Evolutionary conservation across 108 stramenopile species (phyloP).

Genomic region (Cylindrotheca fusiformis): DNA sequence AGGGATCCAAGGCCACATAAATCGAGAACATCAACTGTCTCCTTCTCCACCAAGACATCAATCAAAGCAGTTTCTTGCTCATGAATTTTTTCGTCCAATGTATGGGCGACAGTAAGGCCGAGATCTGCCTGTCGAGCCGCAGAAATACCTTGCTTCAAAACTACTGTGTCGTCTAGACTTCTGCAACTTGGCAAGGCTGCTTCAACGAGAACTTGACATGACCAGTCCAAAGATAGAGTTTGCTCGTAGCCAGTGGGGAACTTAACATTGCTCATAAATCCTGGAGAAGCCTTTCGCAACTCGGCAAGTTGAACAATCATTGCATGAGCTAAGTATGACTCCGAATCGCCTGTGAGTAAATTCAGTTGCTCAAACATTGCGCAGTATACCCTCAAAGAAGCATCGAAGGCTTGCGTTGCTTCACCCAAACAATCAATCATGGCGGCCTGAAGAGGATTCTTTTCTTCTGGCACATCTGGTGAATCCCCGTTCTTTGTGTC

Average conservation of each 20-base stretch:
- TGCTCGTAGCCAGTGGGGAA: constrained; percentile 21
- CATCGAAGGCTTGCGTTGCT: constrained; percentile 65
- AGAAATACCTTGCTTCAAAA: constrained; percentile 50
- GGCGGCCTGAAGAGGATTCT: constrained; percentile 54
- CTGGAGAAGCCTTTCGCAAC: constrained; percentile 67
- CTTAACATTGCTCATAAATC: constrained; percentile 55
- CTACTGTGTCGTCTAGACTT: constrained; percentile 66
- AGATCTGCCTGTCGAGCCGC: constrained; percentile 56
- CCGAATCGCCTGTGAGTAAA: constrained; percentile 50
- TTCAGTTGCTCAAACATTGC: constrained; percentile 69
- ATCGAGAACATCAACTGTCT: constrained; percentile 61
- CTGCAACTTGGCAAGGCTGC: constrained; percentile 61
- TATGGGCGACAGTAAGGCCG: constrained; percentile 27
- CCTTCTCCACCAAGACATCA: constrained; percentile 56
- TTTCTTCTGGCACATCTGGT: constrained; percentile 6
- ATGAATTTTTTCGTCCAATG: constrained; percentile 45
- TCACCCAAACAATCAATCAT: constrained; percentile 69
- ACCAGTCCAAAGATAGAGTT: constrained; percentile 60
- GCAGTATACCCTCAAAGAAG: constrained; percentile 71
- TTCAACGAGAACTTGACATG: constrained; percentile 56
- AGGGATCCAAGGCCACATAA: constrained; percentile 62
- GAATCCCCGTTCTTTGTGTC: neutral
- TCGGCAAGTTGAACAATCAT: constrained; percentile 60
- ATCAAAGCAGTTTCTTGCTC: constrained; percentile 59
- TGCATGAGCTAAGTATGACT: constrained; percentile 60